Percentiles rank a stretch among this genome's conserved stretches.
These are phyloP conservation scores for Penicillium sp. DNA, from an alignment of 2,329 filamentous ascomycete species.

Conservation along the genomic window DNA sequence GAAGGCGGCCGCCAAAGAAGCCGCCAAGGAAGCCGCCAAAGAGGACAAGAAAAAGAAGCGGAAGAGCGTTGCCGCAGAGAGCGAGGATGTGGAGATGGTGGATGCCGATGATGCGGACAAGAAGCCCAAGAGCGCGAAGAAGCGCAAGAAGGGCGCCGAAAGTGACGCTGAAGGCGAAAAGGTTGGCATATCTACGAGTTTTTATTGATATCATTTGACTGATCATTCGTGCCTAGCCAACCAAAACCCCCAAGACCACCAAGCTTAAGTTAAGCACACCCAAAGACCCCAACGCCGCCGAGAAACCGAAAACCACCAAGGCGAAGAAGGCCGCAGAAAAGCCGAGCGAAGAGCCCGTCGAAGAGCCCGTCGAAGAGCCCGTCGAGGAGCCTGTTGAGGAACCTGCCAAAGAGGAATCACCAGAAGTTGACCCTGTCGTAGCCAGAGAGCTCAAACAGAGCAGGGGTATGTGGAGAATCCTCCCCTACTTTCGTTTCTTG, in stretches of 20 bases:
- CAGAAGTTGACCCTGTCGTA: constrained; percentile 54
- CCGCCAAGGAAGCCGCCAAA: constrained; percentile 48
- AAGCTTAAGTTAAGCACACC: constrained; percentile 52
- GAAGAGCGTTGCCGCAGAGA: constrained; percentile 61
- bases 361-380: constrained; percentile 58
- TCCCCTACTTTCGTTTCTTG: no score
- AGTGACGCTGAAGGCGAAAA: constrained; percentile 68
- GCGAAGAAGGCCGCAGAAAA: constrained; percentile 54
- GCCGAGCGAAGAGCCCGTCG: constrained; percentile 51
- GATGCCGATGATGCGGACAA: constrained; percentile 56
- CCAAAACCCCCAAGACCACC: constrained; percentile 62
- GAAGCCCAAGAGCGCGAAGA: constrained; percentile 39
- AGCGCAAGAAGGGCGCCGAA: constrained; percentile 47
- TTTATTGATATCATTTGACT: background rate
- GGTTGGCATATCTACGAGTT: constrained; percentile 39
- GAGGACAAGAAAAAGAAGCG: constrained; percentile 50
- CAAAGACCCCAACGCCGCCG: constrained; percentile 53
- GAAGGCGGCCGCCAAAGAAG: constrained; percentile 48
- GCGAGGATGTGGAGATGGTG: constrained; percentile 58
- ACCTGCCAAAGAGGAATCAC: constrained; percentile 42
- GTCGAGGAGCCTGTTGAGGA: constrained; percentile 57
- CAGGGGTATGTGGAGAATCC: constrained; percentile 47
- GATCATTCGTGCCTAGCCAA: constrained; percentile 45
- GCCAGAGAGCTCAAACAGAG: constrained; percentile 57
- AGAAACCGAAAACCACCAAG: constrained; percentile 22